A percentile compares a stretch with the other conserved stretches of the same genome.
phyloP scores from a whole-genome alignment of 2,329 filamentous ascomycete species.

The Aspergillus ochraceus region DNA sequence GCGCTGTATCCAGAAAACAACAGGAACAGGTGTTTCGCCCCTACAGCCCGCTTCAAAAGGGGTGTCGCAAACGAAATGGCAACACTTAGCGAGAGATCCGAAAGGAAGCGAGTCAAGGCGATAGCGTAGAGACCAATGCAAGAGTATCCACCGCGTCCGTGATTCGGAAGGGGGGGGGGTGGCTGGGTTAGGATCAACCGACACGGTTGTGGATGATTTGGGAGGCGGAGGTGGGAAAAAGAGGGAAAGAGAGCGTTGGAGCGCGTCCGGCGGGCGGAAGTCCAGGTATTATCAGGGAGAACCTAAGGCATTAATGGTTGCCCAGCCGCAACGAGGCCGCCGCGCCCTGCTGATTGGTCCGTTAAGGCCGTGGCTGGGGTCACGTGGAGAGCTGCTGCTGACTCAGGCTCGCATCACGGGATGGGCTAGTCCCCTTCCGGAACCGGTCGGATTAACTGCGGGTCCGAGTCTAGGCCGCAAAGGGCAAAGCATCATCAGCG shows the following conservation, averaged over 20 bases:
- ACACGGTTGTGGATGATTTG: neutral
- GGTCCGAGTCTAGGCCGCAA: conserved; percentile 20
- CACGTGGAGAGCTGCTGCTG: conserved; percentile 26
- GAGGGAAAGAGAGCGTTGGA: neutral
- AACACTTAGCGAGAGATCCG: neutral
- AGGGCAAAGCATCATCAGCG: conserved; percentile 31
- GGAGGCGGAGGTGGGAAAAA: conserved; percentile 5
- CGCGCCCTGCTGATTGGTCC: conserved; percentile 11
- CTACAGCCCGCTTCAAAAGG: conserved; percentile 3
- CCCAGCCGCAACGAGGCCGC: conserved; percentile 14
- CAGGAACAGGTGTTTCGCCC: conserved; percentile 18
- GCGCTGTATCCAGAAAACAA: conserved; percentile 36
- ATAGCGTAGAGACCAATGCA: conserved; percentile 1
- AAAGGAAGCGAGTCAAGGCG: neutral
- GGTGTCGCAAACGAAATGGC: neutral
- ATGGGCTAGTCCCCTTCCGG: conserved; percentile 12
- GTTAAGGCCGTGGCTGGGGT: conserved; percentile 26
- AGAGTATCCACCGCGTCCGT: conserved; percentile 7
- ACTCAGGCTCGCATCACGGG: neutral
- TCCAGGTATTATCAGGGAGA: neutral
- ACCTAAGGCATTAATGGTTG: neutral
- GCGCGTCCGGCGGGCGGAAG: conserved; percentile 7
- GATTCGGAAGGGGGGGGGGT: neutral
- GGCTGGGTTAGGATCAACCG: neutral
- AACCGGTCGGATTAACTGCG: conserved; percentile 15